Evolutionary conservation across 2,329 filamentous ascomycete genomes (phyloP).

Genomic region (Teratosphaeria epicoccoides): DNA sequence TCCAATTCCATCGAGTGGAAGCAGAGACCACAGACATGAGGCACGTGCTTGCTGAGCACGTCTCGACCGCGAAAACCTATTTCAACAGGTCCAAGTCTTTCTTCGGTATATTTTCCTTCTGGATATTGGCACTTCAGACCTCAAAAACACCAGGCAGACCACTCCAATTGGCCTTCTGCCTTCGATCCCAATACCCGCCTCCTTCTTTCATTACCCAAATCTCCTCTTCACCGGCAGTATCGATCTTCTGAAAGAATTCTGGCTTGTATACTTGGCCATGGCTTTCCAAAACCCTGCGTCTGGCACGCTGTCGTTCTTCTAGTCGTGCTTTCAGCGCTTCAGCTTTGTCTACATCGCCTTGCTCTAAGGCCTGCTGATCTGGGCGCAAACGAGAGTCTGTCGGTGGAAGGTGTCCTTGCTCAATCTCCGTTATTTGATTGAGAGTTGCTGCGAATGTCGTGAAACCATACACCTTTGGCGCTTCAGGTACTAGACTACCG

Average conservation of each 20-base stretch:
- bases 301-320: constrained; percentile 72
- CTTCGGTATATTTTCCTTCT: no score
- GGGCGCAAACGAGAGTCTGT: constrained; percentile 79
- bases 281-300: constrained; percentile 66
- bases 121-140: no score
- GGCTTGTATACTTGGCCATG: constrained; percentile 62
- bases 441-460: constrained; percentile 75
- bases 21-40: no score
- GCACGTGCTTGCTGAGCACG: no score
- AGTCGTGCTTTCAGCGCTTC: constrained; percentile 73
- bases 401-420: constrained; percentile 60
- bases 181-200: constrained; percentile 89
- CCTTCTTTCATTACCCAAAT: constrained; percentile 58
- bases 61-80: no score
- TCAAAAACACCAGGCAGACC: constrained; percentile 46
- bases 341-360: constrained; percentile 70
- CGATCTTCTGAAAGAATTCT: constrained; percentile 71
- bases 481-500: constrained; percentile 66
- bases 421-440: constrained; percentile 77
- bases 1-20: no score
- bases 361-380: constrained; percentile 77
- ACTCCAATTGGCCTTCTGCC: constrained; percentile 57
- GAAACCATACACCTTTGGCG: constrained; percentile 73
- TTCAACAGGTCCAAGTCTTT: no score
- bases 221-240: constrained; percentile 29